Evolutionary conservation across 2,329 filamentous ascomycete species (phyloP), one percentile per base, ranked within the genome.

Genomic region (Colletotrichum tabaci): DNA sequence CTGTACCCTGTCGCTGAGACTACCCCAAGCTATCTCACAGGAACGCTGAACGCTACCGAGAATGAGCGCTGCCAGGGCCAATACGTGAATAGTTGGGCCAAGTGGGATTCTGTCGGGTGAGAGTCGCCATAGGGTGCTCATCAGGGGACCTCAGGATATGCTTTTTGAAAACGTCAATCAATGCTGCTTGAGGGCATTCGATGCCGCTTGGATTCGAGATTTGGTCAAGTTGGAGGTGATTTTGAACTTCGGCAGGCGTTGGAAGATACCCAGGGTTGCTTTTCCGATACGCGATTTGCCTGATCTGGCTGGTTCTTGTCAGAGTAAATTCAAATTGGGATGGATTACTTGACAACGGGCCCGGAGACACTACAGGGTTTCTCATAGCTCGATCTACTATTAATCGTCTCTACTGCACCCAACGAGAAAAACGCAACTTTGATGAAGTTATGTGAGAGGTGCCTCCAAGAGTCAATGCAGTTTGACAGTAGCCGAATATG

Each of bases 21-120:
- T 38, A 69, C 44, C 12, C 67, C 67, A 4, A 65, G 42, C 30
- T 56, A 61, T 16, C 56, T 74, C 15, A 73, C 56, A 4, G 65
- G 64, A 7, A 71, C 62, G 18, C 61, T 74, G 60, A 66, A 61
- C n/a, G 44, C 57, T 26, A 69, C 61, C 12, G 23, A 47, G 38
- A 21, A 58, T 44, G 72, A 72, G 55, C 60, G 58, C 4, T 61
- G 35, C 9, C n/a, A 53, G 42, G 49, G 42, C 3, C 61, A 60
- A n/a, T 53, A 72, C 10, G 61, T 73, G 23, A 69, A 61, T 13
- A 72, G 65, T 61, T 72, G 69, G 69, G 47, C 57, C 13, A 60
- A 67, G 30, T 63, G 57, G 60, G 71, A 63, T 26, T 38, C 67
- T n/a, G 40, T 55, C 38, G 46, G 30, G 12, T 72, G 66, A 72